phyloP scores from a whole-genome alignment of 345 rosid species.

The Chamaenerion angustifolium region DNA sequence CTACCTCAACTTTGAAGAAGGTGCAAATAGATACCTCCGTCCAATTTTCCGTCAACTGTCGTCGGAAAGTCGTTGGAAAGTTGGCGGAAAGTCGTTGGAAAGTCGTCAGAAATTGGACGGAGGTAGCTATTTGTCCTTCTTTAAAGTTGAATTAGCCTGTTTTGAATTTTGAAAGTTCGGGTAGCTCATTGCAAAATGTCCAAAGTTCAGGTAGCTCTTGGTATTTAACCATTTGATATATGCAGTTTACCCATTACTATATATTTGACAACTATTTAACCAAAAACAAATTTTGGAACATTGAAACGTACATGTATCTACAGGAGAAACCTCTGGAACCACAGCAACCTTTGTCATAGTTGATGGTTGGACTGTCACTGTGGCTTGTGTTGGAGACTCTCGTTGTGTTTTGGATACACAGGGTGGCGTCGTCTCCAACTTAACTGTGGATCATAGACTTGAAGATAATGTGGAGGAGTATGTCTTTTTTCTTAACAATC shows the following conservation, averaged over 20 bases:
- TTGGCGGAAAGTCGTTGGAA: too few relatives aligned
- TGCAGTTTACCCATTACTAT: background rate
- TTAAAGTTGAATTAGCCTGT: too few relatives aligned
- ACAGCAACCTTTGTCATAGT: constrained; percentile 83
- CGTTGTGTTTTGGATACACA: constrained; percentile 74
- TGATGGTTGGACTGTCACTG: constrained; percentile 91
- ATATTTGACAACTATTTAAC: background rate
- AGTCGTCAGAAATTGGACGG: too few relatives aligned
- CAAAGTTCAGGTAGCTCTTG: too few relatives aligned
- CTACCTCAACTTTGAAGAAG: too few relatives aligned
- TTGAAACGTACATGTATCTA: constrained; percentile 10
- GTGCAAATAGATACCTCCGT: too few relatives aligned
- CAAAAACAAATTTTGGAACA: background rate
- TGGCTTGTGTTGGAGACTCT: constrained; percentile 90
- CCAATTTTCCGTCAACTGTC: too few relatives aligned
- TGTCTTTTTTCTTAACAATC: constrained; percentile 14
- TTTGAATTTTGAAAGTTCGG: too few relatives aligned
- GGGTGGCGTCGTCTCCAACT: constrained; percentile 53
- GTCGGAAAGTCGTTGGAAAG: too few relatives aligned
- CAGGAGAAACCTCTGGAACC: constrained; percentile 92
- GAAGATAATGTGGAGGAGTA: constrained; percentile 84
- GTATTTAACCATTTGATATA: too few relatives aligned
- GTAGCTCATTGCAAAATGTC: too few relatives aligned
- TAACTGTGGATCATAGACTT: constrained; percentile 84
- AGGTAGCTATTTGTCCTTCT: too few relatives aligned